Evolutionary conservation across 495 filamentous ascomycete species (phyloP).

Genomic region (Hyphodiscus hymeniophilus): DNA sequence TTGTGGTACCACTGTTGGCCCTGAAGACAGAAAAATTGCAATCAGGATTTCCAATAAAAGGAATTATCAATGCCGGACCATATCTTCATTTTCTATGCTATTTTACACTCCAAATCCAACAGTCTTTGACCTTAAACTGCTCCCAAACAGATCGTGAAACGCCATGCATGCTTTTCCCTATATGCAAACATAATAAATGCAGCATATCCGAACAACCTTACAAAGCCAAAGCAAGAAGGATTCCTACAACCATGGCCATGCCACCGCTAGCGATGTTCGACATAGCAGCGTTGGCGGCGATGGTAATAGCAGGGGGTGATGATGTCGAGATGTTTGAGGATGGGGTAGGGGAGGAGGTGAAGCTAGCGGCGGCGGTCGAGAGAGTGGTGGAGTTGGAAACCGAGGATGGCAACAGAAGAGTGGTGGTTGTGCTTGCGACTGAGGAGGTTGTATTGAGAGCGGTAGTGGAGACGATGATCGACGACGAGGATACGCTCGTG

Average conservation of each 20-base stretch:
- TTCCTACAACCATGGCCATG: conserved; percentile 14
- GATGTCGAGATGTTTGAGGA: not conserved
- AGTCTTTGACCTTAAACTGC: too few relatives aligned
- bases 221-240: conserved; percentile 16
- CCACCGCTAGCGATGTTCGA: conserved; percentile 11
- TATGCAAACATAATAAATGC: not conserved
- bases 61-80: too few relatives aligned
- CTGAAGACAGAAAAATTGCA: too few relatives aligned
- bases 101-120: too few relatives aligned
- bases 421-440: not conserved
- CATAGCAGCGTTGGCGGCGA: conserved; percentile 8
- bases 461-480: conserved; percentile 3
- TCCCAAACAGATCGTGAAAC: too few relatives aligned
- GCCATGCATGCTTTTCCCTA: conserved; percentile 2
- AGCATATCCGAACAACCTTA: not conserved
- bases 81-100: too few relatives aligned
- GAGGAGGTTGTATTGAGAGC: not conserved
- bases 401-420: not conserved
- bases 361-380: not conserved
- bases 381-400: not conserved
- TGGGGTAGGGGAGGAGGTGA: not conserved
- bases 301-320: not conserved
- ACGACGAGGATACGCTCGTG: not conserved
- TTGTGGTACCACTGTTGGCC: too few relatives aligned
- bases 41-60: too few relatives aligned